phyloP scores from a whole-genome alignment of 2,329 filamentous ascomycete genomes.

The Venturia pyrina region DNA sequence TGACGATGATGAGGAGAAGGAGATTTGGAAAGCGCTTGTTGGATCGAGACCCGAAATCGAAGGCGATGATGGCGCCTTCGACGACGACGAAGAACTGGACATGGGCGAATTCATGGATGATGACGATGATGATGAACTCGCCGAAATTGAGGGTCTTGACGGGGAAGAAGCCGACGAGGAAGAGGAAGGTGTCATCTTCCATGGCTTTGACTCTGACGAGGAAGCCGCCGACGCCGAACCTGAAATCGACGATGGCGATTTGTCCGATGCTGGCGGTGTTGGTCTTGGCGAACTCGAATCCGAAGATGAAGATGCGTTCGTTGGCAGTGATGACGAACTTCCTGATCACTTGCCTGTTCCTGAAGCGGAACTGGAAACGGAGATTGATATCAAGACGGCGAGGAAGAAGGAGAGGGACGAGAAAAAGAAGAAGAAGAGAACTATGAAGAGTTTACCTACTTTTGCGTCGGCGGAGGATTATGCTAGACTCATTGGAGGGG shows the following conservation, averaged over 20 bases:
- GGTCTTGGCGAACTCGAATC: constrained; percentile 28
- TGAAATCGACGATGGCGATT: constrained; percentile 23
- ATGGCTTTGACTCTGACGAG: constrained; percentile 35
- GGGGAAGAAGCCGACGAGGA: constrained; percentile 38
- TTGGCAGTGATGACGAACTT: constrained; percentile 45
- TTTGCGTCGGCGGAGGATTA: constrained; percentile 95
- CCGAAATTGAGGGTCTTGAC: constrained; percentile 15
- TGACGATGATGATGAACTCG: constrained; percentile 39
- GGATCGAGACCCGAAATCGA: constrained; percentile 69
- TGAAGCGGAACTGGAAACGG: constrained; percentile 31
- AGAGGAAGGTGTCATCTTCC: constrained; percentile 36
- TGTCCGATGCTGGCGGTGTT: constrained; percentile 15
- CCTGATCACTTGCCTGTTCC: constrained; percentile 26
- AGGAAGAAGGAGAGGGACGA: constrained; percentile 33
- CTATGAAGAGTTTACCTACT: constrained; percentile 78
- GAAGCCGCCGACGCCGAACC: constrained; percentile 11
- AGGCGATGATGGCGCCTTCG: constrained; percentile 52
- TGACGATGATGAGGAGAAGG: constrained; percentile 57
- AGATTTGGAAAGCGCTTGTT: constrained; percentile 88
- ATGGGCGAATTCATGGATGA: constrained; percentile 34
- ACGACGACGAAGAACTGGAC: constrained; percentile 41
- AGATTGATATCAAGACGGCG: constrained; percentile 25
- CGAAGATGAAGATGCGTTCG: constrained; percentile 45
- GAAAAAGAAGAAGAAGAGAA: constrained; percentile 58
- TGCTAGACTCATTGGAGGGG: constrained; percentile 67